Percentiles rank a stretch among this genome's conserved stretches.
Conservation (phyloP, 2,329 filamentous ascomycete species). For the Chaetomium sp. region DNA sequence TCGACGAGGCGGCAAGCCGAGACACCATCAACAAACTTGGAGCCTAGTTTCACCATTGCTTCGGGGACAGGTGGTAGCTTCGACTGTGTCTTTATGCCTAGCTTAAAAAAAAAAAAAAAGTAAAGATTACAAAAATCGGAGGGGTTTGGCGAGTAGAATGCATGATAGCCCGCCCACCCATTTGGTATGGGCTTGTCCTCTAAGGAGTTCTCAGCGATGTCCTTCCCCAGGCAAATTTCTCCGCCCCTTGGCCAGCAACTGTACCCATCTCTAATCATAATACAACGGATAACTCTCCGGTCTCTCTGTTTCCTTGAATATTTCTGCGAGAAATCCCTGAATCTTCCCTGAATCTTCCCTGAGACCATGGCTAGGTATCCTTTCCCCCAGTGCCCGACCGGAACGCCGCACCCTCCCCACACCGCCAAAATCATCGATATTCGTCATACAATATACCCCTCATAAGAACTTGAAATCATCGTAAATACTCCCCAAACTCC, state of each 20-base stretch:
- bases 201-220: not conserved
- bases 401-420: constrained; percentile 12
- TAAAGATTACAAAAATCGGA: too few species aligned
- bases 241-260: not conserved
- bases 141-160: constrained; percentile 14
- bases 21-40: not conserved
- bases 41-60: not conserved
- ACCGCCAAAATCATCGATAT: constrained; percentile 6
- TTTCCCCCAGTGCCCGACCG: constrained; percentile 16
- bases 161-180: not conserved
- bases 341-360: not conserved
- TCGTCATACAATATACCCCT: constrained; percentile 17
- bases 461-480: constrained; percentile 16
- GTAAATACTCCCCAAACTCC: constrained; percentile 19
- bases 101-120: not conserved
- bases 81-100: constrained; percentile 11
- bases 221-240: not conserved
- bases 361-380: constrained; percentile 16
- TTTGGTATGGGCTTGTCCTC: not conserved
- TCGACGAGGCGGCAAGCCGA: not conserved
- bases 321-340: not conserved
- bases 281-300: not conserved
- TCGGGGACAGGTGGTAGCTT: not conserved
- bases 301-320: not conserved
- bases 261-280: constrained; percentile 10